Evolutionary conservation across 2,329 filamentous ascomycete genomes (phyloP), one percentile per base, ranked within the genome.

Genomic region (Fusarium decemcellulare): DNA sequence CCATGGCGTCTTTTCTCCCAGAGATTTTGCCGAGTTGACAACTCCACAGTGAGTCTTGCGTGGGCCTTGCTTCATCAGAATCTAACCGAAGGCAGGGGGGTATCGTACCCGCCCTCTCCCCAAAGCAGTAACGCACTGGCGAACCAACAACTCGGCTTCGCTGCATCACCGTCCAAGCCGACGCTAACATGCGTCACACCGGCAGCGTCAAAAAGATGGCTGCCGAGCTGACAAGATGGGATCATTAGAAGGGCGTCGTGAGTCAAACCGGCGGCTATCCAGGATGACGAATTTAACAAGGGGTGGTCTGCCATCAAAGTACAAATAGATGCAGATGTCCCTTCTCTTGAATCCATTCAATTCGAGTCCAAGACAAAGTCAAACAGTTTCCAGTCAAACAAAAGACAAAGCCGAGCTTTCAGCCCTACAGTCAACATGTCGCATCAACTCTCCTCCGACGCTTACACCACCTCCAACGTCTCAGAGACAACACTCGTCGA

Each of bases 401-500:
- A 23, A 30, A 50, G 10, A 43, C 15, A 16, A 34, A 27, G 16
- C 14, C 37, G 32, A 34, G 32, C 32, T 12, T 11, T 46, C 23
- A 48, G n/a, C n/a, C 30, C 47, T 37, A 40, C 54, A 43, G 12
- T 9, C 23, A 51, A 10, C 60, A 75, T 74, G 73, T 67, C 73
- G 42, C 61, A 59, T 57, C 63, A 64, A 44, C 62, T 55, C 57
- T 67, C 46, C 44, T 71, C 72, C 43, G 44, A 62, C 32, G 56
- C 71, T 43, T 75, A 74, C 48, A 59, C 48, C 39, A 53, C 54
- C 16, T 36, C 68, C 46, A 75, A 74, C 53, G 58, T 69, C 52
- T 75, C 73, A 2, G 73, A 75, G 23, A 59, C 63, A 37, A 75
- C 73, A 15, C 73, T 75, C 14, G 71, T 75, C 42, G 70, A 67